These are phyloP conservation scores for Argentina anserina DNA, from an alignment of 306 rosid species.

Conservation along the genomic window DNA sequence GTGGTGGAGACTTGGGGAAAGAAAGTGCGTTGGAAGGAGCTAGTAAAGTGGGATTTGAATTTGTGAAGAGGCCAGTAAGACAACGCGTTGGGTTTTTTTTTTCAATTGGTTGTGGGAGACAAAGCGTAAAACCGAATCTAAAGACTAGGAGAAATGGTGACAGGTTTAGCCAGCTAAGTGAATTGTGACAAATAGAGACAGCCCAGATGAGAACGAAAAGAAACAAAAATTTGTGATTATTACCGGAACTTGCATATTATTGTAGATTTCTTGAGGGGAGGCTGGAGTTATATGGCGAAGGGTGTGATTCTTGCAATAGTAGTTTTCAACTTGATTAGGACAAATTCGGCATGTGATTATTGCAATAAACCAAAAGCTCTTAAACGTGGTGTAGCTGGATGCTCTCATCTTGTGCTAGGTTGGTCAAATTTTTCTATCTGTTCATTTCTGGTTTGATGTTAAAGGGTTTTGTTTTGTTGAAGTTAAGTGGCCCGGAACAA, in stretches of 20 bases:
- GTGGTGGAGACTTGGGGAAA: background rate
- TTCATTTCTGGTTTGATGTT: background rate
- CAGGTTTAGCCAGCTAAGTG: background rate
- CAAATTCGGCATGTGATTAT: conserved; percentile 4
- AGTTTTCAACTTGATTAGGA: background rate
- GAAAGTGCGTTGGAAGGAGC: conserved; percentile 17
- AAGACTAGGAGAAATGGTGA: conserved; percentile 5
- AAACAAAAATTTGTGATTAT: background rate
- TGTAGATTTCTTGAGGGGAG: background rate
- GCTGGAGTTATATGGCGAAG: conserved; percentile 19
- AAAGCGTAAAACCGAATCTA: conserved; percentile 2
- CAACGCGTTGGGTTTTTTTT: conserved; percentile 31
- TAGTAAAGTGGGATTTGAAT: background rate
- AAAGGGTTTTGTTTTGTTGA: background rate
- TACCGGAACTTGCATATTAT: background rate
- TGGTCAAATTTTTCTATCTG: background rate
- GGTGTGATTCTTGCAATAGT: background rate
- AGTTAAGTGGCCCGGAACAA: background rate
- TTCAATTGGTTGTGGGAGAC: background rate
- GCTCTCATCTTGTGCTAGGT: background rate
- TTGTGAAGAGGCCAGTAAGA: conserved; percentile 33
- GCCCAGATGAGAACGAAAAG: background rate
- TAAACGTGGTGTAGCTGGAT: background rate
- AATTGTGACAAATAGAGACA: background rate
- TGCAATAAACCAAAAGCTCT: background rate